These are phyloP conservation scores for Lactuca saligna DNA, from an alignment of 129 eudicot species.

Conservation along the genomic window DNA sequence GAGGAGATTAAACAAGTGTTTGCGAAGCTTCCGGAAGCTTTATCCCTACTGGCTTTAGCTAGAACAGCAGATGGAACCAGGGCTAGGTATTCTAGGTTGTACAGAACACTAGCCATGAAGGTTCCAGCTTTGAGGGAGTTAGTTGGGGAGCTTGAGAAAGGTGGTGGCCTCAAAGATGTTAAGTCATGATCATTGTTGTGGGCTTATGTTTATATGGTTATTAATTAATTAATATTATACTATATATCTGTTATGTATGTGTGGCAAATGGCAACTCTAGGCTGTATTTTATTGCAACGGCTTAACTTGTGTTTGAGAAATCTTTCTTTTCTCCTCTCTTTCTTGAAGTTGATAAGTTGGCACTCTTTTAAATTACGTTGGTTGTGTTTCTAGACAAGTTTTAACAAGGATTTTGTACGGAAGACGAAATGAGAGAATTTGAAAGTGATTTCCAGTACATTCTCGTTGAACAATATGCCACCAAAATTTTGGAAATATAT, in stretches of 20 bases:
- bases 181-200: conserved; percentile 40
- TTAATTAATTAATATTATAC: background rate
- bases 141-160: conserved; percentile 95
- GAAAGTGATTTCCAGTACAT: no score
- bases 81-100: conserved; percentile 88
- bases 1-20: conserved; percentile 84
- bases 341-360: no score
- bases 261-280: conserved; percentile 30
- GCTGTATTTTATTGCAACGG: conserved; percentile 25
- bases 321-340: background rate
- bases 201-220: conserved; percentile 23
- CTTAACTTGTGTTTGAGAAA: conserved; percentile 13
- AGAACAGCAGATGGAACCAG: conserved; percentile 92
- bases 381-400: no score
- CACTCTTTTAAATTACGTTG: no score
- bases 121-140: conserved; percentile 94
- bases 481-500: no score
- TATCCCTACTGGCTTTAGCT: conserved; percentile 83
- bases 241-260: conserved; percentile 11
- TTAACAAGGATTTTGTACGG: no score
- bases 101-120: conserved; percentile 95
- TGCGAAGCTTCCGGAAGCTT: conserved; percentile 77
- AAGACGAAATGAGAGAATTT: no score
- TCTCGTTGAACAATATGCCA: no score
- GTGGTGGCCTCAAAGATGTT: conserved; percentile 84